Conservation (phyloP, 768 basidiomycete genomes). For the Rhodocollybia butyracea region DNA sequence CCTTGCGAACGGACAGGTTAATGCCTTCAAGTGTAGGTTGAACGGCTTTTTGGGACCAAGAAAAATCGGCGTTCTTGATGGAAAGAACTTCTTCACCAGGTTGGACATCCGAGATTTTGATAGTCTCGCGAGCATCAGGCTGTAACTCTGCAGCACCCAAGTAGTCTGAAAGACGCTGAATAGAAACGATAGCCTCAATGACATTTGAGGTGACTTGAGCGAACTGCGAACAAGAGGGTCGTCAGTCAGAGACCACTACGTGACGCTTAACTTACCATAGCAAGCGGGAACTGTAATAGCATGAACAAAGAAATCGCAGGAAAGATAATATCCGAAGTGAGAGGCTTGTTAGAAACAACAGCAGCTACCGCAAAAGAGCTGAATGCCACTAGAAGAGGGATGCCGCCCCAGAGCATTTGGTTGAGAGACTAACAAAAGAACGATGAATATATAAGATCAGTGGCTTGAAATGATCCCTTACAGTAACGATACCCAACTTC, state of each 20-base stretch:
- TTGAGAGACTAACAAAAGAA: constrained; percentile 47
- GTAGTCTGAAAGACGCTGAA: constrained; percentile 74
- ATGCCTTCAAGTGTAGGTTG: constrained; percentile 76
- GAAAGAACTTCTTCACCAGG: constrained; percentile 67
- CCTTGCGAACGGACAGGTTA: constrained; percentile 70
- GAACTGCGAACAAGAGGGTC: constrained; percentile 39
- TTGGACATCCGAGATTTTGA: constrained; percentile 37
- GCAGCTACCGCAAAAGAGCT: constrained; percentile 80
- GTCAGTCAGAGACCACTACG: constrained; percentile 4
- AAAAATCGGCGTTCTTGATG: constrained; percentile 76
- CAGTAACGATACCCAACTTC: constrained; percentile 76
- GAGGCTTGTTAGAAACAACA: constrained; percentile 52
- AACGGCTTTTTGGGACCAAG: constrained; percentile 59
- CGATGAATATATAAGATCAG: not conserved
- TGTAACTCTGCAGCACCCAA: constrained; percentile 80
- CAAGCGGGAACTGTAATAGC: constrained; percentile 82
- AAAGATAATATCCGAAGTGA: constrained; percentile 92
- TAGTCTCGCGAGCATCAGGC: constrained; percentile 61
- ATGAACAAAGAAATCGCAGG: constrained; percentile 92
- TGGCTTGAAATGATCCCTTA: constrained; percentile 24
- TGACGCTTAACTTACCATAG: constrained; percentile 77
- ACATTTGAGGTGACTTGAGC: constrained; percentile 73
- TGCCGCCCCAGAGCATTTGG: constrained; percentile 61
- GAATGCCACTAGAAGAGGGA: constrained; percentile 75
- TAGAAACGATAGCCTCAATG: constrained; percentile 84